A percentile compares a stretch with the other conserved stretches of the same genome.
phyloP scores from a whole-genome alignment of 2,329 filamentous ascomycete genomes.

The Fusarium heterosporum region DNA sequence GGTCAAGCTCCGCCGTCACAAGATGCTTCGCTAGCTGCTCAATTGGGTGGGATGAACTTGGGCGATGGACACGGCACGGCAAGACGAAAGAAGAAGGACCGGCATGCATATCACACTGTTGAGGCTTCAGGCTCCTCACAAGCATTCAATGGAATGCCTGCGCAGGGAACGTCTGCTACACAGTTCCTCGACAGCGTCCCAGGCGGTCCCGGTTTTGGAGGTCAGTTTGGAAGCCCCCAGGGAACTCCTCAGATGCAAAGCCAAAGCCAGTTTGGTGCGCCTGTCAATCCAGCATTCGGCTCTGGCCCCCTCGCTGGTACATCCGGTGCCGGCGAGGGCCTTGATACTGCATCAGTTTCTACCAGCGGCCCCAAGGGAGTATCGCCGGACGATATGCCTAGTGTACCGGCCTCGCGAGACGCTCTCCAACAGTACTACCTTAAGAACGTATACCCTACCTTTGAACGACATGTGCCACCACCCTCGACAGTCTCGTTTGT shows the following conservation, averaged over 20 bases:
- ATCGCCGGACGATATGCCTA: constrained; percentile 92
- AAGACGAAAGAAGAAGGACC: constrained; percentile 90
- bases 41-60: constrained; percentile 83
- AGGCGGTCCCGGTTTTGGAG: constrained; percentile 51
- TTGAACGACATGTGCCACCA: constrained; percentile 92
- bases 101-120: constrained; percentile 90
- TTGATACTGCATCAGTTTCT: constrained; percentile 51
- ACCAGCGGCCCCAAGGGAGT: constrained; percentile 65
- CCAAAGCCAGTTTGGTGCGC: constrained; percentile 70
- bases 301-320: constrained; percentile 42
- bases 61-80: constrained; percentile 62
- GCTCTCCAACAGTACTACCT: constrained; percentile 85
- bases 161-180: constrained; percentile 62
- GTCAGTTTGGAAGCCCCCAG: constrained; percentile 60
- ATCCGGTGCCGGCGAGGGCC: constrained; percentile 45
- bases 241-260: constrained; percentile 55
- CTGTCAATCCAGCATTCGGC: constrained; percentile 60
- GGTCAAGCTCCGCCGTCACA: constrained; percentile 51
- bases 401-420: constrained; percentile 88
- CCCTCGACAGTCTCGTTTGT: constrained; percentile 90
- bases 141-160: constrained; percentile 75
- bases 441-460: constrained; percentile 90
- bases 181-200: constrained; percentile 55
- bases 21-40: constrained; percentile 70
- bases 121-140: constrained; percentile 77